phyloP scores from a whole-genome alignment of 2,329 filamentous ascomycete genomes.

The Penicillium sp. region DNA sequence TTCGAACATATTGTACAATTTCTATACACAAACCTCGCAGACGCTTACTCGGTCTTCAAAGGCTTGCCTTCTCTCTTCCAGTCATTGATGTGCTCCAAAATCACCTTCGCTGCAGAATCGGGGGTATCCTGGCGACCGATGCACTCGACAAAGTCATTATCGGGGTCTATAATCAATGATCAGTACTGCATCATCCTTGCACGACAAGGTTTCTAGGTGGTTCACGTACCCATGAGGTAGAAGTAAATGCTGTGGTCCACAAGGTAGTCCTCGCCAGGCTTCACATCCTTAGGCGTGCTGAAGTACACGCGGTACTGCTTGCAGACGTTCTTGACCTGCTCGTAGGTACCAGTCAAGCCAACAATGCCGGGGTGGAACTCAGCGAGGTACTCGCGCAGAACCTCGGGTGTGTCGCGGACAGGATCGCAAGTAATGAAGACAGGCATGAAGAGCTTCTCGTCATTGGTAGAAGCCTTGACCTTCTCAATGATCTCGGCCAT shows the following conservation, averaged over 20 bases:
- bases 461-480: constrained; percentile 46
- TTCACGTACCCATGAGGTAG: constrained; percentile 78
- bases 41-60: constrained; percentile 47
- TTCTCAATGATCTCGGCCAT: constrained; percentile 94
- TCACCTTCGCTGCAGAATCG: constrained; percentile 78
- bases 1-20: constrained; percentile 24
- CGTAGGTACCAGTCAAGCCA: constrained; percentile 89
- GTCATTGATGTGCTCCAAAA: constrained; percentile 80
- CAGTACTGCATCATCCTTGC: background rate
- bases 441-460: constrained; percentile 60
- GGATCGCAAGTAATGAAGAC: constrained; percentile 97
- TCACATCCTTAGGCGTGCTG: constrained; percentile 82
- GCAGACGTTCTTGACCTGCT: constrained; percentile 90
- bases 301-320: constrained; percentile 98
- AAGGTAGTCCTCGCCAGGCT: constrained; percentile 92
- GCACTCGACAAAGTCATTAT: constrained; percentile 97
- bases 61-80: constrained; percentile 61
- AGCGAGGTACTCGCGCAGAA: constrained; percentile 78
- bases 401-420: constrained; percentile 80
- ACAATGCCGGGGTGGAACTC: constrained; percentile 89
- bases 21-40: constrained; percentile 17
- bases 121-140: constrained; percentile 93
- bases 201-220: background rate
- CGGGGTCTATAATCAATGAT: constrained; percentile 65
- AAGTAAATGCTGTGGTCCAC: constrained; percentile 99